Evolutionary conservation across 164 flowering plant species (phyloP), one percentile per base, ranked within the genome.

Genomic region (Nymphaea colorata): DNA sequence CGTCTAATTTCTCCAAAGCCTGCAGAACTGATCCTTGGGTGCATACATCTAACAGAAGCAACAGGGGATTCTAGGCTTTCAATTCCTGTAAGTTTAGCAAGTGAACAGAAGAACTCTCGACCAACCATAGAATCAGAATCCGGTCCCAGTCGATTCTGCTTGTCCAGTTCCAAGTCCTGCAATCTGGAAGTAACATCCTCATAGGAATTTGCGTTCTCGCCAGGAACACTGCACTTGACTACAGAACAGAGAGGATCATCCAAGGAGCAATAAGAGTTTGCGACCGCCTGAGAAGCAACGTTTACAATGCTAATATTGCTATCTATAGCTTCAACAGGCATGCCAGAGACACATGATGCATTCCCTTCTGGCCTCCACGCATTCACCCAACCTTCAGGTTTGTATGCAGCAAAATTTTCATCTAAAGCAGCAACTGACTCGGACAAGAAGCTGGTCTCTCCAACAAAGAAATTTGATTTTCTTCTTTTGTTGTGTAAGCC

Each of bases 221-320:
- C 63, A 67, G 85, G 70, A 70, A 87, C 75, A 69, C 98, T 90
- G 78, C 95, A 90, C 12, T 95, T 94, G 64, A 93, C 96, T 76
- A 86, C 65, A 44, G 98, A 93, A 78, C 98, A 93, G 63, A 93
- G 90, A 78, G 95, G 93, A 76, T 93, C 98, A 0, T 67, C 69
- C 67, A 77, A 74, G 17, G 86, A 84, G n/a, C 77, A 66, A 74
- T 70, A 71, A 67, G 87, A 76, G 45, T 79, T 79, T 69, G 67
- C 55, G 65, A 82, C 15, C 41, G 2, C 90, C 73, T 85, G 88
- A 80, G 86, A 81, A 72, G 76, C 36, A 41, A 72, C 60, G 65
- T 60, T 61, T 60, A 61, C 79, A 6, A 73, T 75, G 41, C 70
- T 71, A 65, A 69, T 67, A 67, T 67, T 77, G 72, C 74, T 71